A percentile compares a stretch with the other conserved stretches of the same genome.
phyloP scores from a whole-genome alignment of 129 eudicot species.

The Pseudognaphalium luteoalbum region DNA sequence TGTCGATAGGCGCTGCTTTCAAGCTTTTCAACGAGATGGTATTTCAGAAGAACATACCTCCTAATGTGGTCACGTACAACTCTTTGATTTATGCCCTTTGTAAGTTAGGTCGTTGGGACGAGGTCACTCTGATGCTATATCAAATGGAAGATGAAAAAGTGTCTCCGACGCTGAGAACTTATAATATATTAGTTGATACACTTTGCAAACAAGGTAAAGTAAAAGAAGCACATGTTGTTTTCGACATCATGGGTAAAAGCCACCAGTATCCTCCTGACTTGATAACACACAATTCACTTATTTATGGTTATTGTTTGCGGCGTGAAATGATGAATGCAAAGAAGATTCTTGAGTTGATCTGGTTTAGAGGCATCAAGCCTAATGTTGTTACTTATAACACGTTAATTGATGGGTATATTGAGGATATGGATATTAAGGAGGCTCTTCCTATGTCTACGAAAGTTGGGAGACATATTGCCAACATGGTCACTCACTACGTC shows the following conservation, averaged over 20 bases:
- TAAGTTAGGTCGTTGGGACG: no score
- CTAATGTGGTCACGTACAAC: no score
- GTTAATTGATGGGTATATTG: not conserved
- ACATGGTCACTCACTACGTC: not conserved
- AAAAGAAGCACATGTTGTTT: not conserved
- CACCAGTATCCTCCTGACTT: not conserved
- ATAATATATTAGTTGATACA: not conserved
- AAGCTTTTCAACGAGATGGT: no score
- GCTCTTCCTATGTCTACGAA: not conserved
- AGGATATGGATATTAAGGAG: no score
- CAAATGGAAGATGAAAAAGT: not conserved
- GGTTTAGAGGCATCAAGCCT: not conserved
- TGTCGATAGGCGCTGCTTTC: no score
- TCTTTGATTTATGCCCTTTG: no score
- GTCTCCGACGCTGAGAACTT: not conserved
- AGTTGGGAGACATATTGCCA: not conserved
- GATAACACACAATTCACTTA: not conserved
- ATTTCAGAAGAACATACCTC: no score
- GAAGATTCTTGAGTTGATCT: not conserved
- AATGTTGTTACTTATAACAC: not conserved
- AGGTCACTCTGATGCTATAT: no score
- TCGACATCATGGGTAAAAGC: not conserved
- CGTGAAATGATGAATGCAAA: not conserved
- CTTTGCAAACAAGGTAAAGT: not conserved
- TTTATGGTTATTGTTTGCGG: not conserved